phyloP scores from a whole-genome alignment of 495 filamentous ascomycete genomes.

The Oidiodendron maius region DNA sequence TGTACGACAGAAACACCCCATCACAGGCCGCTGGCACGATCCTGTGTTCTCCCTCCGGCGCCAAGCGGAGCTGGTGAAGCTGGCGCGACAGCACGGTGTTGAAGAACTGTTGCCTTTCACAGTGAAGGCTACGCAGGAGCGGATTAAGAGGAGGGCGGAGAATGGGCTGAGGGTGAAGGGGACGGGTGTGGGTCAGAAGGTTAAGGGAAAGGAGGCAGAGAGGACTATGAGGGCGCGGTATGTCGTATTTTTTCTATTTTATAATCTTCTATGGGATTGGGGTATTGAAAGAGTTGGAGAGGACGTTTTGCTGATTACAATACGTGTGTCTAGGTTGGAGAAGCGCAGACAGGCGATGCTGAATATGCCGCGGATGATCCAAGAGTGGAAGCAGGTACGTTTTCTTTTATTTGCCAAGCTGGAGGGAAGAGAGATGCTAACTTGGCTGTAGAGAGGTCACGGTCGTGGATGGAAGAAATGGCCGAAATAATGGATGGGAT shows the following conservation, averaged over 20 bases:
- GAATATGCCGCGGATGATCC: slow-evolving; percentile 84
- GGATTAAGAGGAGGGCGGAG: slow-evolving; percentile 59
- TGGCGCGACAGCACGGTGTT: slow-evolving; percentile 74
- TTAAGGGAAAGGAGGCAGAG: slow-evolving; percentile 94
- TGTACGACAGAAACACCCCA: slow-evolving; percentile 59
- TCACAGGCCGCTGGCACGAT: slow-evolving; percentile 70
- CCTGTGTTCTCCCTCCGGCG: slow-evolving; percentile 76
- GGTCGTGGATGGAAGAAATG: slow-evolving; percentile 87
- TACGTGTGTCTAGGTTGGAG: slow-evolving; percentile 56
- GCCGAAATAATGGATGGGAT: slow-evolving; percentile 52
- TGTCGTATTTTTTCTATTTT: slow-evolving; percentile 22
- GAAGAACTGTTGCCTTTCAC: slow-evolving; percentile 77
- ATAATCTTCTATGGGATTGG: background rate
- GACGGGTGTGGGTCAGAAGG: slow-evolving; percentile 84
- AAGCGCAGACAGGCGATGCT: slow-evolving; percentile 86
- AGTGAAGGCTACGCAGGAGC: slow-evolving; percentile 67
- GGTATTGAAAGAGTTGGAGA: background rate
- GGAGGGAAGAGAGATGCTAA: too few relatives aligned
- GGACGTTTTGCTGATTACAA: slow-evolving; percentile 16
- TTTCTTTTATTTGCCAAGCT: too few relatives aligned
- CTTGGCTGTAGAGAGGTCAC: slow-evolving; percentile 63
- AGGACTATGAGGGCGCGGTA: slow-evolving; percentile 72
- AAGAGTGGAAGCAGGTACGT: slow-evolving; percentile 87
- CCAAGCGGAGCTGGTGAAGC: slow-evolving; percentile 88
- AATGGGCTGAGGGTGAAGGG: slow-evolving; percentile 76